A percentile compares a stretch with the other conserved stretches of the same genome.
Evolutionary conservation across 2,329 filamentous ascomycete genomes (phyloP).

Genomic region (Clonostachys solani): DNA sequence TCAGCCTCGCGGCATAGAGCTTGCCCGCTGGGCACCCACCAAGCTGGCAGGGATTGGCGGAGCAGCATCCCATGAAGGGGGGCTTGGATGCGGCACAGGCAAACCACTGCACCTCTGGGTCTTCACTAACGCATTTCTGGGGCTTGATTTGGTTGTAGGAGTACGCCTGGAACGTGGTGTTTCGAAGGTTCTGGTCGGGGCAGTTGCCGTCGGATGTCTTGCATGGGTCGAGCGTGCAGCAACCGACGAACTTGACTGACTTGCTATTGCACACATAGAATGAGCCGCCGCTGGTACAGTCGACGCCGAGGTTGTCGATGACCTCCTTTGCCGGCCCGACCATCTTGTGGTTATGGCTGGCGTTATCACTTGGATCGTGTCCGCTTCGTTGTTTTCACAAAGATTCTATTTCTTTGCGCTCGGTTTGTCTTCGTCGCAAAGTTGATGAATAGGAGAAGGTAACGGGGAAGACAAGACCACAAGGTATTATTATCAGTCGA

Average conservation of each 20-base stretch:
- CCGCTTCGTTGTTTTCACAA: too few relatives aligned
- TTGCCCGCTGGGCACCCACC: conserved; percentile 1
- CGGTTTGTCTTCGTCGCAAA: too few relatives aligned
- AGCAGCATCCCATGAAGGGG: conserved; percentile 27
- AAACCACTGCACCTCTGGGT: conserved; percentile 16
- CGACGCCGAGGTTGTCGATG: conserved; percentile 13
- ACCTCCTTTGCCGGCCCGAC: not conserved
- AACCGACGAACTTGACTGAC: conserved; percentile 29
- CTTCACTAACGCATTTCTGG: conserved; percentile 16
- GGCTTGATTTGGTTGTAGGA: conserved; percentile 16
- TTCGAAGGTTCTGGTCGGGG: conserved; percentile 15
- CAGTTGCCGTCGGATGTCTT: conserved; percentile 20
- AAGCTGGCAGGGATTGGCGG: conserved; percentile 20
- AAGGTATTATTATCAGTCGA: too few relatives aligned
- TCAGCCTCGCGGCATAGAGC: conserved; percentile 2
- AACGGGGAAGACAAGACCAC: too few relatives aligned
- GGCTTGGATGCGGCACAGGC: conserved; percentile 15
- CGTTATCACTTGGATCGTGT: too few relatives aligned
- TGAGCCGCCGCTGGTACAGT: conserved; percentile 19
- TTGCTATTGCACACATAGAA: conserved; percentile 30
- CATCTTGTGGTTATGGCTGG: too few relatives aligned
- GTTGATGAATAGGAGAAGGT: too few relatives aligned
- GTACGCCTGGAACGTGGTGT: conserved; percentile 15
- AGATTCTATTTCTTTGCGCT: too few relatives aligned
- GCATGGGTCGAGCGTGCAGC: conserved; percentile 30